phyloP scores from a whole-genome alignment of 495 filamentous ascomycete genomes.

The Penicillium waksmanii region DNA sequence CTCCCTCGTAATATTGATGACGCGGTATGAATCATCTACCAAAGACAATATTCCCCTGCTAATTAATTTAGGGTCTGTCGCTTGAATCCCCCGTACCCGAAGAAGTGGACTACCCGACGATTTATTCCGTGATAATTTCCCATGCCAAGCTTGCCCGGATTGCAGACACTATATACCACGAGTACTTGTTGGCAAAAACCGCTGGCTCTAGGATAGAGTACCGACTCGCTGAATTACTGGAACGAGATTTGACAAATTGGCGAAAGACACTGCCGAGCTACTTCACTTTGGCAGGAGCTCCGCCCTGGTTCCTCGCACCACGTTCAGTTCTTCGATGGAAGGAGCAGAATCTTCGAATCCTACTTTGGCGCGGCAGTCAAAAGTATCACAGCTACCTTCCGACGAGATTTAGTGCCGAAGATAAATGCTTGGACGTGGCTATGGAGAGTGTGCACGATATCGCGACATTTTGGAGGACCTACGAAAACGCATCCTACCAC shows the following conservation, averaged over 20 bases:
- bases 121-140: slow-evolving; percentile 29
- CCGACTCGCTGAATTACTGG: slow-evolving; percentile 7
- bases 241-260: slow-evolving; percentile 21
- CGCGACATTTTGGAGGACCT: slow-evolving; percentile 3
- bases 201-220: slow-evolving; percentile 14
- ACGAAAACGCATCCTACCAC: slow-evolving; percentile 2
- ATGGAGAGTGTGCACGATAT: slow-evolving; percentile 16
- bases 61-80: slow-evolving; percentile 6
- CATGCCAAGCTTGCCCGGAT: slow-evolving; percentile 23
- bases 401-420: background rate
- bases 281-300: slow-evolving; percentile 20
- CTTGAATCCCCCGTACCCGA: slow-evolving; percentile 13
- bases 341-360: slow-evolving; percentile 32
- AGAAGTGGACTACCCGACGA: slow-evolving; percentile 21
- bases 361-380: slow-evolving; percentile 34
- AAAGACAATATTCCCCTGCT: background rate
- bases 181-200: slow-evolving; percentile 16
- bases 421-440: slow-evolving; percentile 4
- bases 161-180: slow-evolving; percentile 23
- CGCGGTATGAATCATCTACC: slow-evolving; percentile 7
- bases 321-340: slow-evolving; percentile 28
- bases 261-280: slow-evolving; percentile 27
- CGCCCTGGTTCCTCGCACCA: slow-evolving; percentile 28
- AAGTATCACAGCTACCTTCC: slow-evolving; percentile 3
- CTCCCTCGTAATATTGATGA: slow-evolving; percentile 31